A percentile compares a stretch with the other conserved stretches of the same genome.
These are phyloP conservation scores for Tolypocladium ophioglossoides DNA, from an alignment of 2,329 filamentous ascomycete genomes.

Conservation along the genomic window DNA sequence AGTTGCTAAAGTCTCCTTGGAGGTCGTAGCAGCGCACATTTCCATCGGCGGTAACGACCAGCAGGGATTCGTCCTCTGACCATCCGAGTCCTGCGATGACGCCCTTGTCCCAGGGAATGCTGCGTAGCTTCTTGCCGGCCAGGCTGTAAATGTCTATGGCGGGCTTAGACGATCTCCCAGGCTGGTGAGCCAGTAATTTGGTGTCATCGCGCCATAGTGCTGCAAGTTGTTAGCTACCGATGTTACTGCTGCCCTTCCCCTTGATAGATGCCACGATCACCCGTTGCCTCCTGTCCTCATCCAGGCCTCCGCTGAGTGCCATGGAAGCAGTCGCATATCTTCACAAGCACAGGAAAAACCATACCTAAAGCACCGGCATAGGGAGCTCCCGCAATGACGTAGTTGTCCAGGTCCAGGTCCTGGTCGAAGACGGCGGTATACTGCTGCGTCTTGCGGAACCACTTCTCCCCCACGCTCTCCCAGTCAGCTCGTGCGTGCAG, in stretches of 20 bases:
- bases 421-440: conserved; percentile 91
- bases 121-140: conserved; percentile 76
- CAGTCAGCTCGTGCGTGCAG: conserved; percentile 73
- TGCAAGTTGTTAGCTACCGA: conserved; percentile 22
- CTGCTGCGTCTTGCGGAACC: conserved; percentile 89
- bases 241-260: not conserved
- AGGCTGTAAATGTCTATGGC: conserved; percentile 92
- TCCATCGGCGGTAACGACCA: conserved; percentile 82
- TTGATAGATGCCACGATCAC: not conserved
- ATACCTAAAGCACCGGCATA: conserved; percentile 89
- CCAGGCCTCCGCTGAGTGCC: not conserved
- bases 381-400: conserved; percentile 80
- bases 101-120: conserved; percentile 86
- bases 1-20: conserved; percentile 92
- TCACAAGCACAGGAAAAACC: no score
- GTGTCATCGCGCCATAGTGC: conserved; percentile 82
- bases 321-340: no score
- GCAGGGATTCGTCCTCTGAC: conserved; percentile 88
- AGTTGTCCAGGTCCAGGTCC: conserved; percentile 90
- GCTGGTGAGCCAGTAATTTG: conserved; percentile 71
- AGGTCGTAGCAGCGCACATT: conserved; percentile 85
- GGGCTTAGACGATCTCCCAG: conserved; percentile 60
- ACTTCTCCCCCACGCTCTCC: conserved; percentile 86
- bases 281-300: not conserved
- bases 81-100: conserved; percentile 82